Evolutionary conservation across 1,284 basidiomycete genomes (phyloP), one percentile per base, ranked within the genome.

Genomic region (Boletellus deceptivus): DNA sequence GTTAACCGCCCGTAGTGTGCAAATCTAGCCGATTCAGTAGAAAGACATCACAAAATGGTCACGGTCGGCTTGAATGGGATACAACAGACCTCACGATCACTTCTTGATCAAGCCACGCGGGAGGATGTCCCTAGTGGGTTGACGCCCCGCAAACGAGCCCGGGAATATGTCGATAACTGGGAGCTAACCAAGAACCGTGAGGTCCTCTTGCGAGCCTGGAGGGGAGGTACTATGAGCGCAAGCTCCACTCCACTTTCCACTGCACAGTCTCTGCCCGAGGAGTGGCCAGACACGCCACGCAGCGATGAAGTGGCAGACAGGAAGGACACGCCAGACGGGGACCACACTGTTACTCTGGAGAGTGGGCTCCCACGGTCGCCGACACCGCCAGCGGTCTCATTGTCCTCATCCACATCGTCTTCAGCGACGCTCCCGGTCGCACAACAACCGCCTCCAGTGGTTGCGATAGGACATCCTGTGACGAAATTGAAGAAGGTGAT

Each of bases 101-200:
- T 91, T n/a, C 59, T 77, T 4, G 76, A 81, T 22, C 72, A 83
- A 48, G 87, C 84, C 6, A 75, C 79, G 3, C 75, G 71, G 49
- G 81, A 84, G 50, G 88, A 89, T 58, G 64, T 70, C 27, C 70
- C 84, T 3, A 87, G 83, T 10, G 89, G 88, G 9, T 70, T 69
- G 48, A 91, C 89, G 4, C 89, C 89, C 24, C 78, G 78, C 39
- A 91, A 89, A 71, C 82, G 84, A 36, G 69, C 68, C 33, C 86
- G 84, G 80, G 70, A 83, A 52, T 86, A 83, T 56, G 71, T 75
- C 6, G 84, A 87, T 53, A 69, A 80, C 47, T 90, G 89, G 86
- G 75, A 82, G 41, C 68, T 86, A 49, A 89, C 87, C 8, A 73
- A 78, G 55, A 75, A 69, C 53, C 79, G 89, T 27, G 79, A 84